Evolutionary conservation across 345 rosid genomes (phyloP), one percentile per base, ranked within the genome.

Genomic region (Eucalyptus dawsonii): DNA sequence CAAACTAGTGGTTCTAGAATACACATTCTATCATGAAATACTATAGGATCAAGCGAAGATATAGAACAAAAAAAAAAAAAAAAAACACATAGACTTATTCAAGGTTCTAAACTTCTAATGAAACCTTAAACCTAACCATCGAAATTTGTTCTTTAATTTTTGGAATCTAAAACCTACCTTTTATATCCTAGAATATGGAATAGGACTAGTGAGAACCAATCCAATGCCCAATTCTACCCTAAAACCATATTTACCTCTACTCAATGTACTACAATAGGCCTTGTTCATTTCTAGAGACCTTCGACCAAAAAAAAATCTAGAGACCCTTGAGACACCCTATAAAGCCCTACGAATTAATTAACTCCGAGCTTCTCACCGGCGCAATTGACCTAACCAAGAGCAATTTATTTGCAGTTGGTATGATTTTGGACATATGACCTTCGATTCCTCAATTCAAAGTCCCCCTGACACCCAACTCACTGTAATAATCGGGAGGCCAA

Each of bases 171-270:
- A 56, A 56, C 62, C 29, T 22, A 9, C 62, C 3, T 21, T 56
- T 22, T 24, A 22, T 22, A 56, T 22, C 12, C 12, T 56, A 4
- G 29, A 56, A 54, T 54, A 53, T 17, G 10, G 10, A 53, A 53
- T 1, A 19, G 9, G 2, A 51, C 4, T 7, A 6, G 22, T 8
- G 24, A 54, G 62, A 56, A 56, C 1, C 13, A 0, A 25, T 9
- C 27, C 6, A 24, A 24, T 56, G 25, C 62, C 12, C 12, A 24
- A 56, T 56, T 56, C 62, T 56, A 56, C 12, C 62, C 12, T 22
- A 56, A 21, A 56, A 22, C 11, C 11, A 9, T 22, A 21, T 24
- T 2, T 3, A 22, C 29, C 62, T 9, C 62, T 27, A 12, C 67
- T n/a, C 76, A n/a, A 65, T 65, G 76, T n/a, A n/a, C 37, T n/a